Evolutionary conservation across 129 eudicot species (phyloP).

Genomic region (Helichrysum umbraculigerum): DNA sequence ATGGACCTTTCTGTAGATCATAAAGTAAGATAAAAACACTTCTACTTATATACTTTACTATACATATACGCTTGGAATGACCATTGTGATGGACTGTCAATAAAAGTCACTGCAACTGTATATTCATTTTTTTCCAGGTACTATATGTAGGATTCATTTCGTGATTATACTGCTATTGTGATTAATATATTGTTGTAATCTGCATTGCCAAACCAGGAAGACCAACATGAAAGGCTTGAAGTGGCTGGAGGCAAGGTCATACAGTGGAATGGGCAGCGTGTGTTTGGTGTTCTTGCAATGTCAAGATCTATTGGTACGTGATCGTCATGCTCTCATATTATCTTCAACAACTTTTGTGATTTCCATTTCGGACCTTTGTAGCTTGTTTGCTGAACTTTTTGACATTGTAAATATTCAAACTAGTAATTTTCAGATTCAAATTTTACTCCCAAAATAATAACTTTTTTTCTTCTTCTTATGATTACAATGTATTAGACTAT

Average conservation of each 20-base stretch:
- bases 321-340: slow-evolving; percentile 13
- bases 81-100: neutral
- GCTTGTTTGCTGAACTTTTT: neutral
- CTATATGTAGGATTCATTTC: neutral
- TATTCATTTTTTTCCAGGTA: neutral
- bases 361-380: neutral
- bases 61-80: no score
- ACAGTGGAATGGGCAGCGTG: slow-evolving; percentile 91
- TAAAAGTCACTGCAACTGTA: neutral
- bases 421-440: no score
- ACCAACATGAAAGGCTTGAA: slow-evolving; percentile 76
- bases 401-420: no score
- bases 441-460: no score
- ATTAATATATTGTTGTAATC: neutral
- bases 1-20: slow-evolving; percentile 60
- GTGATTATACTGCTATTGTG: slow-evolving; percentile 3
- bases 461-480: no score
- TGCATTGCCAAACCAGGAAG: slow-evolving; percentile 69
- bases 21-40: slow-evolving; percentile 40
- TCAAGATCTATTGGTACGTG: slow-evolving; percentile 80
- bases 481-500: no score
- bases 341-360: neutral
- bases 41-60: neutral
- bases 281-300: slow-evolving; percentile 87
- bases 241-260: slow-evolving; percentile 89